phyloP scores from a whole-genome alignment of 2,329 filamentous ascomycete genomes.

The Epichloe coenophiala region DNA sequence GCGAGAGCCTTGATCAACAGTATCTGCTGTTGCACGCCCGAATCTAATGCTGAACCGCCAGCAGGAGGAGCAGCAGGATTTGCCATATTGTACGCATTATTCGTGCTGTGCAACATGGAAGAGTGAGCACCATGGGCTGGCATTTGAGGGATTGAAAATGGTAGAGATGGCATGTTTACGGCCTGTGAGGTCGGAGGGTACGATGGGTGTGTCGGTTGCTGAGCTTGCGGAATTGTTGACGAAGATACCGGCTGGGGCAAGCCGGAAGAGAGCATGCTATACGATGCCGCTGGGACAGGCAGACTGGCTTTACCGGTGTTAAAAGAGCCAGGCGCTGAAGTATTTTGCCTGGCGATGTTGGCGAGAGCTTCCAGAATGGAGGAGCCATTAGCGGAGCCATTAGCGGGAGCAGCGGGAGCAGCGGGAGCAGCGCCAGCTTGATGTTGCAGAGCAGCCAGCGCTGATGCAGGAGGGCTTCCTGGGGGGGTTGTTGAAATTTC shows the following conservation, averaged over 20 bases:
- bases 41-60: slow-evolving; percentile 28
- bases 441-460: slow-evolving; percentile 25
- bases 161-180: slow-evolving; percentile 44
- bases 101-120: slow-evolving; percentile 13
- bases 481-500: slow-evolving; percentile 61
- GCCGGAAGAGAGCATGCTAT: slow-evolving; percentile 20
- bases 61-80: slow-evolving; percentile 21
- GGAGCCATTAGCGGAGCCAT: slow-evolving; percentile 31
- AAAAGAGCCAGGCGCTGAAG: slow-evolving; percentile 20
- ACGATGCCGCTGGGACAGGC: slow-evolving; percentile 30
- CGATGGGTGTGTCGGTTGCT: slow-evolving; percentile 16
- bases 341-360: slow-evolving; percentile 67
- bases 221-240: slow-evolving; percentile 14
- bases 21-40: slow-evolving; percentile 55
- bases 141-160: slow-evolving; percentile 23
- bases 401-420: slow-evolving; percentile 23
- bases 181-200: slow-evolving; percentile 37
- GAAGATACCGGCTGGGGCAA: slow-evolving; percentile 20
- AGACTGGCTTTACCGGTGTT: slow-evolving; percentile 26
- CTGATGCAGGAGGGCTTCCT: slow-evolving; percentile 41
- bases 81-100: slow-evolving; percentile 16
- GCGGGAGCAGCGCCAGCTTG: slow-evolving; percentile 28
- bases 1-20: slow-evolving; percentile 62
- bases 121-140: slow-evolving; percentile 21
- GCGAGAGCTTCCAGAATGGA: slow-evolving; percentile 69